Conservation (phyloP, 2,329 filamentous ascomycete genomes). For the Colletotrichum phormii region DNA sequence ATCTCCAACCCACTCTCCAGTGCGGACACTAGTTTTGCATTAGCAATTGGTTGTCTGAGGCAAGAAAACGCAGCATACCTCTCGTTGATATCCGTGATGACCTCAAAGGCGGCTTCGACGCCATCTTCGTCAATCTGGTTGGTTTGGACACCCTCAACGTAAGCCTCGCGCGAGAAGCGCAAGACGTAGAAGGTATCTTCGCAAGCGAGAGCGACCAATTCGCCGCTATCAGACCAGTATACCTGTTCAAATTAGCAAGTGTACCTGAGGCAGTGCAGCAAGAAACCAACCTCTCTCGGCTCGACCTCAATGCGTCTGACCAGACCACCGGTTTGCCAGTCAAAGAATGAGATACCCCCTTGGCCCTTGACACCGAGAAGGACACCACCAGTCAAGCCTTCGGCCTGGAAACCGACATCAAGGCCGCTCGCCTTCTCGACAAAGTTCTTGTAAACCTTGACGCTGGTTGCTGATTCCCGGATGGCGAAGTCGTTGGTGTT, state of each 20-base stretch:
- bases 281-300: slow-evolving; percentile 59
- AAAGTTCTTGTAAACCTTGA: slow-evolving; percentile 99
- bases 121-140: slow-evolving; percentile 90
- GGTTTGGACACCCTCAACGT: slow-evolving; percentile 83
- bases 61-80: slow-evolving; percentile 62
- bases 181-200: slow-evolving; percentile 97
- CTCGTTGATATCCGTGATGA: slow-evolving; percentile 95
- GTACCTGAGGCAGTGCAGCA: no score
- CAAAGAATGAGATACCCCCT: slow-evolving; percentile 94
- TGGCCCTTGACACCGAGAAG: slow-evolving; percentile 95
- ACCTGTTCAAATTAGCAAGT: slow-evolving; percentile 64
- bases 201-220: slow-evolving; percentile 91
- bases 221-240: slow-evolving; percentile 97
- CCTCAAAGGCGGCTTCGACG: slow-evolving; percentile 94
- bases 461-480: slow-evolving; percentile 90
- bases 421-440: slow-evolving; percentile 89
- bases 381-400: slow-evolving; percentile 89
- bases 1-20: slow-evolving; percentile 97
- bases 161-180: slow-evolving; percentile 90
- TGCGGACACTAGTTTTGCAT: slow-evolving; percentile 75
- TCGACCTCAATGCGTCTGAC: slow-evolving; percentile 92
- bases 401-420: slow-evolving; percentile 94
- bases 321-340: slow-evolving; percentile 91
- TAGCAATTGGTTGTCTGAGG: slow-evolving; percentile 31
- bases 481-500: slow-evolving; percentile 99